Evolutionary conservation across 2,329 filamentous ascomycete genomes (phyloP).

Genomic region (Alternaria consortialis): DNA sequence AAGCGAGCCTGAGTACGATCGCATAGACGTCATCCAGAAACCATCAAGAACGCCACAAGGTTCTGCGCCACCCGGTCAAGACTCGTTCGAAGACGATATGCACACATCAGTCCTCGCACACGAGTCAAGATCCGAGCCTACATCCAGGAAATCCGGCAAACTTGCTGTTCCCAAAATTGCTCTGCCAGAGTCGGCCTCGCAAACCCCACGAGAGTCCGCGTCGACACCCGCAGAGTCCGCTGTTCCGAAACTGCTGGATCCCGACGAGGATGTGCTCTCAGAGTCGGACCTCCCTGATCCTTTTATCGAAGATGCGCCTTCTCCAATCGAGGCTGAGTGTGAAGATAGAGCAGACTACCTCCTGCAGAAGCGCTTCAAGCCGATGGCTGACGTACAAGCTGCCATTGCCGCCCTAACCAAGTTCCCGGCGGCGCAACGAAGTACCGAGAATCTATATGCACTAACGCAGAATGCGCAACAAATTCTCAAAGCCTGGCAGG

Average conservation of each 20-base stretch:
- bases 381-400: conserved; percentile 54
- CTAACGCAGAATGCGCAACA: conserved; percentile 64
- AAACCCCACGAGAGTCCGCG: conserved; percentile 37
- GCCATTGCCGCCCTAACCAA: conserved; percentile 57
- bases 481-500: conserved; percentile 65
- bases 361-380: conserved; percentile 51
- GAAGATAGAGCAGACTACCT: conserved; percentile 55
- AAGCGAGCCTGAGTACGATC: conserved; percentile 25
- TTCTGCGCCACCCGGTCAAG: conserved; percentile 31
- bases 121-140: conserved; percentile 18
- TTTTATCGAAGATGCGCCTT: conserved; percentile 41
- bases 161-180: conserved; percentile 33
- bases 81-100: conserved; percentile 19
- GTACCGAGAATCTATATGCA: conserved; percentile 63
- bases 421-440: conserved; percentile 53
- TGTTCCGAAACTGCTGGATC: conserved; percentile 36
- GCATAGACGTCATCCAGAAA: conserved; percentile 23
- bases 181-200: conserved; percentile 29
- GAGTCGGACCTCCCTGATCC: conserved; percentile 50
- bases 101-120: conserved; percentile 13
- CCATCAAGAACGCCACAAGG: conserved; percentile 22
- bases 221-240: conserved; percentile 37
- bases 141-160: conserved; percentile 18
- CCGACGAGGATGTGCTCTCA: conserved; percentile 47
- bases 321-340: conserved; percentile 44